Evolutionary conservation across 441 rosid genomes (phyloP).

Genomic region (Syzygium syzygioides): DNA sequence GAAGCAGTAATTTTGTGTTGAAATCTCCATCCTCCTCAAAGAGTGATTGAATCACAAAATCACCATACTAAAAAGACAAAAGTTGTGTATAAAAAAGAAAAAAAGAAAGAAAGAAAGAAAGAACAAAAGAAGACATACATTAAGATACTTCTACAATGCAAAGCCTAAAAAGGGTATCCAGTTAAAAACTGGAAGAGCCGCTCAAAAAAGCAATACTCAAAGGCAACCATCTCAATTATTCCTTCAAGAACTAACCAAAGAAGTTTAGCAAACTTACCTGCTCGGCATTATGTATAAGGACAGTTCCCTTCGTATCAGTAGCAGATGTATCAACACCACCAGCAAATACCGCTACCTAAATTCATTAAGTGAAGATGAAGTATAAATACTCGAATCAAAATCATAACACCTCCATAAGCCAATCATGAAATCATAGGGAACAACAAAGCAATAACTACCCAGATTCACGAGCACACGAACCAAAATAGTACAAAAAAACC

Average conservation of each 20-base stretch:
- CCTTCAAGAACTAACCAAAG: background rate
- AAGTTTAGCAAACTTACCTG: constrained; percentile 43
- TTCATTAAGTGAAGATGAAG: background rate
- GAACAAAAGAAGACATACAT: background rate
- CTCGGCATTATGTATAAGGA: constrained; percentile 81
- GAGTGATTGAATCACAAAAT: background rate
- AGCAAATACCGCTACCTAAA: constrained; percentile 92
- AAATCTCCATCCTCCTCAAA: background rate
- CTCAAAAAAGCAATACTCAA: background rate
- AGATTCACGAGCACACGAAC: background rate
- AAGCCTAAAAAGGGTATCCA: background rate
- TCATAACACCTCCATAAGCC: background rate
- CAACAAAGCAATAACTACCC: background rate
- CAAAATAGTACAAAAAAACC: background rate
- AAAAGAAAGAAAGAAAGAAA: background rate
- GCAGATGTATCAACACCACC: constrained; percentile 96
- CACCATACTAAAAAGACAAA: background rate
- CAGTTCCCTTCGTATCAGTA: constrained; percentile 96
- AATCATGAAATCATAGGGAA: background rate
- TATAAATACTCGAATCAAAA: background rate
- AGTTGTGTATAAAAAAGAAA: background rate
- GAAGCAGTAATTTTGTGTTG: background rate
- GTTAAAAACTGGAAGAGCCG: background rate
- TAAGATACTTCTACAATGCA: background rate
- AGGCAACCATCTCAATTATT: background rate